Percentiles rank a stretch among this genome's conserved stretches.
These are phyloP conservation scores for Ananas comosus DNA, from an alignment of 176 grass and related monocot genomes.

Conservation along the genomic window DNA sequence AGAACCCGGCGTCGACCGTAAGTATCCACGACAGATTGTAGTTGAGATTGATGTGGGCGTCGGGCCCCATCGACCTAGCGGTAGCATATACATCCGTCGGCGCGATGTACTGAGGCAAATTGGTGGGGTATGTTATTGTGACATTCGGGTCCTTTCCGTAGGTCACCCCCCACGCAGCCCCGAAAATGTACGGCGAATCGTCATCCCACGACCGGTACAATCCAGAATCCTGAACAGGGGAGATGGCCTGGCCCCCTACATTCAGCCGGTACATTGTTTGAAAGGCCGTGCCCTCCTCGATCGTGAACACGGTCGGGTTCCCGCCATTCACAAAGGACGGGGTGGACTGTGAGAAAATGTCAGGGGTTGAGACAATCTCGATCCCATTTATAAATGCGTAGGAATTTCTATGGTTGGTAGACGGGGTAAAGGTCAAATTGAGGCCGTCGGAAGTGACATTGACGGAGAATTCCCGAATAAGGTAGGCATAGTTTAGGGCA, in stretches of 20 bases:
- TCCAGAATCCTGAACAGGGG: constrained; percentile 14
- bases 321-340: constrained; percentile 14
- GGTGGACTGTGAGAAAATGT: constrained; percentile 27
- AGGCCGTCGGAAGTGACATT: constrained; percentile 32
- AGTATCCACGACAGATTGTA: constrained; percentile 91
- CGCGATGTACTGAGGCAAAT: constrained; percentile 35
- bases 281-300: neutral
- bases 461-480: constrained; percentile 46
- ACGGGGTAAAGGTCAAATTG: constrained; percentile 45
- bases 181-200: constrained; percentile 31
- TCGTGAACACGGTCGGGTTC: neutral
- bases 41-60: constrained; percentile 39
- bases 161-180: constrained; percentile 25
- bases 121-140: constrained; percentile 18
- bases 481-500: neutral
- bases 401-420: constrained; percentile 9
- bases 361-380: constrained; percentile 44
- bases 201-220: constrained; percentile 47
- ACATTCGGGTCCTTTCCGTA: constrained; percentile 38
- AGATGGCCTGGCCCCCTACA: constrained; percentile 39
- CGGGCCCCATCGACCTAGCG: constrained; percentile 71
- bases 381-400: constrained; percentile 77
- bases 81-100: constrained; percentile 43
- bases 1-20: constrained; percentile 39
- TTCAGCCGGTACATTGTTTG: constrained; percentile 75